Evolutionary conservation across 2,329 filamentous ascomycete species (phyloP), one percentile per base, ranked within the genome.

Genomic region (Proliferodiscus dingleyae): DNA sequence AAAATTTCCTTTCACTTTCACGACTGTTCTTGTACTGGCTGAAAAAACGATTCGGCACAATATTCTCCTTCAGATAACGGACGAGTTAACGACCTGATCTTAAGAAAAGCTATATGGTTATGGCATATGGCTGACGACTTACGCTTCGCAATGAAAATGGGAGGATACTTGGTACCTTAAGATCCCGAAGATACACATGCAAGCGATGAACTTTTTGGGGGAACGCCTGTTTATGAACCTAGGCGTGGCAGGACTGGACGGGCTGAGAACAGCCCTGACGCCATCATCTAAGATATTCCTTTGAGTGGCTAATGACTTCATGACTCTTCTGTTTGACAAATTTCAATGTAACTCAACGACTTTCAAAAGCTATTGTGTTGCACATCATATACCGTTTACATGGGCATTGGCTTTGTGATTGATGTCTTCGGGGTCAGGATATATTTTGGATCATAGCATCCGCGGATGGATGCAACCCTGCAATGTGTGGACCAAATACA

Each of bases 391-490:
- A 44, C 33, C 37, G 36, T 43, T 39, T 74, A 64, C 89, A 63
- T 89, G 84, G 32, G 75, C 71, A 34, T 34, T 34, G 18, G 6
- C 10, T 15, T 4, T 15, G 18, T 19, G 18, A 34, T 63, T 86
- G 78, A 11, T 18, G 18, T 22, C 19, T 28, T 42, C 9, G 26
- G 29, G 30, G 19, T 13, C n/a, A n/a, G n/a, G 37, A 21, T 11
- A 23, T 13, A 22, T 13, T n/a, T 13, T 19, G 16, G 19, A 22
- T 16, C 19, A 18, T 16, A 18, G n/a, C 32, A 34, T 34, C n/a
- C 16, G 18, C 8, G 32, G 32, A 15, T 15, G 18, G n/a, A 16
- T 15, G n/a, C n/a, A 22, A 38, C 16, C 24, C 19, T 23, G 15
- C 37, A 38, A 38, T 38, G 32, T 34, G 19, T 18, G 15, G 32